Evolutionary conservation across 140 eudicot genomes (phyloP).

Genomic region (Anethum foeniculum): DNA sequence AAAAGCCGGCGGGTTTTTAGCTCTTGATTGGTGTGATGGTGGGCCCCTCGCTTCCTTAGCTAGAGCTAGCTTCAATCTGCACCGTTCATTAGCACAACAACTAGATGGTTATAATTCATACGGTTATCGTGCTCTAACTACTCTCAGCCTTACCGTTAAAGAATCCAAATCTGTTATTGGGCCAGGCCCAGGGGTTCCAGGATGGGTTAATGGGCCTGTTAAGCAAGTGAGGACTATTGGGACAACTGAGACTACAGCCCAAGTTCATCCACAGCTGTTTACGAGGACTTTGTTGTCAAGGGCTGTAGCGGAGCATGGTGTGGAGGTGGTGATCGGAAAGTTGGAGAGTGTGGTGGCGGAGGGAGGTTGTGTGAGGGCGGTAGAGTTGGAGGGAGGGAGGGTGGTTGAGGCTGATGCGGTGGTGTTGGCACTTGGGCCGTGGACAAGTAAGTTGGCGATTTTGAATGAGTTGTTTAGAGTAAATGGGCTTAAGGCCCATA

Average conservation of each 20-base stretch:
- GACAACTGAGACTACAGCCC: slow-evolving; percentile 68
- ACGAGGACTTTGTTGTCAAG: slow-evolving; percentile 37
- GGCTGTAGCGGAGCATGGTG: slow-evolving; percentile 64
- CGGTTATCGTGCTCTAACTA: slow-evolving; percentile 71
- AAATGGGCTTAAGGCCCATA: slow-evolving; percentile 72
- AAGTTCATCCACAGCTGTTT: slow-evolving; percentile 66
- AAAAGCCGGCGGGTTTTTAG: slow-evolving; percentile 88
- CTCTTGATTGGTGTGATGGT: slow-evolving; percentile 77
- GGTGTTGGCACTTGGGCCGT: slow-evolving; percentile 86
- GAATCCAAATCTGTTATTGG: slow-evolving; percentile 24
- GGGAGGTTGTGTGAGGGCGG: slow-evolving; percentile 42
- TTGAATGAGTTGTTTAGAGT: slow-evolving; percentile 42
- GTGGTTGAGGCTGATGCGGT: slow-evolving; percentile 69
- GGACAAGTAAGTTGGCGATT: slow-evolving; percentile 46
- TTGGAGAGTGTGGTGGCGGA: slow-evolving; percentile 53
- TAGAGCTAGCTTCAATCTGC: slow-evolving; percentile 81
- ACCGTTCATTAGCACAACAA: slow-evolving; percentile 55
- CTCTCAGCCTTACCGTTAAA: slow-evolving; percentile 46
- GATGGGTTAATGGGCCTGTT: slow-evolving; percentile 72
- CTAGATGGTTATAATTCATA: slow-evolving; percentile 52
- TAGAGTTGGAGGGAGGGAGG: slow-evolving; percentile 45
- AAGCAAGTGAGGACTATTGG: slow-evolving; percentile 44
- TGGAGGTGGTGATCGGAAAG: slow-evolving; percentile 68
- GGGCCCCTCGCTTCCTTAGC: slow-evolving; percentile 70
- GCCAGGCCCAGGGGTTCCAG: slow-evolving; percentile 27